phyloP scores from a whole-genome alignment of 1,139 yeast species.

The Yamadazyma diospyri region DNA sequence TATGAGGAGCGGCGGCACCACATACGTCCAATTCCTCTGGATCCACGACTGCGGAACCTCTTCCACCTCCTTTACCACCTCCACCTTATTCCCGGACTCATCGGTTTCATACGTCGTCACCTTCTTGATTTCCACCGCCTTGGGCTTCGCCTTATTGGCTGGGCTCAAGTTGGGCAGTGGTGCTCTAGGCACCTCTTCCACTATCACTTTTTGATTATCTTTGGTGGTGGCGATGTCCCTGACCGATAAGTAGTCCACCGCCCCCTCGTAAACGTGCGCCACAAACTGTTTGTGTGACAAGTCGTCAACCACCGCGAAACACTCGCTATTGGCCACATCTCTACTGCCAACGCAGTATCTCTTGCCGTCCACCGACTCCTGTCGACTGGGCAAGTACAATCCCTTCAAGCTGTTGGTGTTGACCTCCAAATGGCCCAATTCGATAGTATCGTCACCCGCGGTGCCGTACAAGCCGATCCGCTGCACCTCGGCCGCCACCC shows the following conservation, averaged over 20 bases:
- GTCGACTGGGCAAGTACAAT: conserved; percentile 22
- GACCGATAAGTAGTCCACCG: conserved; percentile 16
- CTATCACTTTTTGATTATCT: conserved; percentile 9
- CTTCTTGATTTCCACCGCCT: conserved; percentile 10
- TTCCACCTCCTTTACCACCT: conserved; percentile 22
- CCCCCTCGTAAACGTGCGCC: conserved; percentile 16
- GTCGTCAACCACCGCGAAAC: conserved; percentile 21
- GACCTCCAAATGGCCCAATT: conserved; percentile 11
- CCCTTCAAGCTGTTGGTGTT: conserved; percentile 20
- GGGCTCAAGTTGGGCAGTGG: conserved; percentile 31
- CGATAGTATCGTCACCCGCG: neutral
- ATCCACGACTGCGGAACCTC: conserved; percentile 42
- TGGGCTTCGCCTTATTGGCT: conserved; percentile 12
- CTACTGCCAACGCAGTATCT: conserved; percentile 32
- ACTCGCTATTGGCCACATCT: conserved; percentile 25
- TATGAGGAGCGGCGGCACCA: conserved; percentile 40
- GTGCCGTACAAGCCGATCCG: conserved; percentile 5
- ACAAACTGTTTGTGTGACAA: conserved; percentile 13
- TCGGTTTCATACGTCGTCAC: conserved; percentile 12
- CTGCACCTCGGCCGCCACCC: conserved; percentile 1
- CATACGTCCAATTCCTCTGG: conserved; percentile 54
- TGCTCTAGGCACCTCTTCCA: conserved; percentile 12
- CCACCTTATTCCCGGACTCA: conserved; percentile 25
- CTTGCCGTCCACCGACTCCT: conserved; percentile 5
- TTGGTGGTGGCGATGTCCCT: neutral